Evolutionary conservation across 2,329 filamentous ascomycete species (phyloP).

Genomic region (Fusarium dimerum): DNA sequence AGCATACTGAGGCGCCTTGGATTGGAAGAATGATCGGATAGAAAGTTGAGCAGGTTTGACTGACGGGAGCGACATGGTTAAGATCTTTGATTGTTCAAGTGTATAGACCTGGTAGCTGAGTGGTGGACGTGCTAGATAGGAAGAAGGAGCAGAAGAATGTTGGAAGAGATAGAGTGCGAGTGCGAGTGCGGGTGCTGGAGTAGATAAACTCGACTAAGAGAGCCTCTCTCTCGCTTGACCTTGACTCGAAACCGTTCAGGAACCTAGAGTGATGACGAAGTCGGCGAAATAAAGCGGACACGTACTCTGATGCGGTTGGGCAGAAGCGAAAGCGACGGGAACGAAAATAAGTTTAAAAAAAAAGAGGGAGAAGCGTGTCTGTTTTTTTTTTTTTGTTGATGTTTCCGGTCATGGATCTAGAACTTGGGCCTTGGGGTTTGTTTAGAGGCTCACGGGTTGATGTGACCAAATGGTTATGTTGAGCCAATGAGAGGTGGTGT

Average conservation of each 20-base stretch:
- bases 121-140: not conserved
- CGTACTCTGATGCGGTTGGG: too few relatives aligned
- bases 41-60: conserved; percentile 50
- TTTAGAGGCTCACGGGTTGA: too few relatives aligned
- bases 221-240: too few relatives aligned
- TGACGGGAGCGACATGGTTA: conserved; percentile 43
- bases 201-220: not conserved
- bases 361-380: not conserved
- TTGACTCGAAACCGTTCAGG: not conserved
- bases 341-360: not conserved
- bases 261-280: not conserved
- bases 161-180: not conserved
- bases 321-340: not conserved
- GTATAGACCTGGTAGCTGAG: not conserved
- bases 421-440: not conserved
- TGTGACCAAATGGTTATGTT: too few relatives aligned
- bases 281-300: not conserved
- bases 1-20: conserved; percentile 43
- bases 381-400: not conserved
- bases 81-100: too few relatives aligned
- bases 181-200: not conserved
- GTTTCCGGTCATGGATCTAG: not conserved
- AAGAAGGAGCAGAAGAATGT: not conserved
- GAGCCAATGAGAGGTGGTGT: too few relatives aligned
- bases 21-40: conserved; percentile 64